Evolutionary conservation across 225 moss, liverwort and hornwort genomes (phyloP).

Genomic region (Straminergon stramineum): DNA sequence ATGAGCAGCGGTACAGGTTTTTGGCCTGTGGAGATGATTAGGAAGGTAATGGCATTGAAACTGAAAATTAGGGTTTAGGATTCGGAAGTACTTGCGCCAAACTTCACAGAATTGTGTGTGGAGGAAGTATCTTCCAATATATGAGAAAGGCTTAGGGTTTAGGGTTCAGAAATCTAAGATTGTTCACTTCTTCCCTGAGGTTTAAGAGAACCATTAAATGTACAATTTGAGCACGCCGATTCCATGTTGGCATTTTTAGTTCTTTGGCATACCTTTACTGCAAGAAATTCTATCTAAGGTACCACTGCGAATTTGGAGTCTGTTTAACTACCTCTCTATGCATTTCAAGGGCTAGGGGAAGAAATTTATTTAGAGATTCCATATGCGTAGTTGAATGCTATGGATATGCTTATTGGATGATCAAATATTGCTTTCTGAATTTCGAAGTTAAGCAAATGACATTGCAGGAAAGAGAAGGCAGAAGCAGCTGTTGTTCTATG

Average conservation of each 20-base stretch:
- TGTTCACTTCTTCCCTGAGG: neutral
- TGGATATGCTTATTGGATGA: neutral
- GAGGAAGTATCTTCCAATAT: neutral
- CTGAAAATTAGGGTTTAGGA: neutral
- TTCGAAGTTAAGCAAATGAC: neutral
- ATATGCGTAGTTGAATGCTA: neutral
- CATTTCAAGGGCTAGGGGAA: neutral
- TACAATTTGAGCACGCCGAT: neutral
- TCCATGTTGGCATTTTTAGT: neutral
- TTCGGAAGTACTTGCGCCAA: neutral
- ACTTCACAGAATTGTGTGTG: neutral
- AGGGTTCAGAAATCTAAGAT: neutral
- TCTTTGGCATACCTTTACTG: neutral
- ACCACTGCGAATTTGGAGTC: neutral
- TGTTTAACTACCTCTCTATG: neutral
- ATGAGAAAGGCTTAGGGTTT: neutral
- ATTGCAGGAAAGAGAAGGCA: neutral
- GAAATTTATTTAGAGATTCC: neutral
- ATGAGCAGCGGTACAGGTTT: slow-evolving; percentile 64
- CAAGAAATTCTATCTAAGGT: neutral
- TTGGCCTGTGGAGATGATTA: slow-evolving; percentile 71
- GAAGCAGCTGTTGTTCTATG: neutral
- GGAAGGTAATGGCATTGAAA: neutral
- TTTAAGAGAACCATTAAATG: neutral
- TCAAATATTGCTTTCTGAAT: neutral